Percentiles rank a stretch among this genome's conserved stretches.
Conservation (phyloP, 768 basidiomycete genomes). For the Tremella yokohamensis region DNA sequence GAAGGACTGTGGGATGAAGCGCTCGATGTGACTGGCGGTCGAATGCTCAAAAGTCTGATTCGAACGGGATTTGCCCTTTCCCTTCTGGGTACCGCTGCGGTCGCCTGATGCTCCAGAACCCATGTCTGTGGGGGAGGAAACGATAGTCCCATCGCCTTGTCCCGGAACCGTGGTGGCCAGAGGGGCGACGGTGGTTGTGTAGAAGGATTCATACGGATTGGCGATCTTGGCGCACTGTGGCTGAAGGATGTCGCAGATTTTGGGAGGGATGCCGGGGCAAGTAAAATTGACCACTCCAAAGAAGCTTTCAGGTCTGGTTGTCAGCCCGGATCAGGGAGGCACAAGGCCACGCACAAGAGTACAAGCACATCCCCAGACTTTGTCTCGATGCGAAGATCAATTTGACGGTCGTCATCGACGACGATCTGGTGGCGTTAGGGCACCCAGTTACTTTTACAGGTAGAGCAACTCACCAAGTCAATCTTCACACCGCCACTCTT, state of each 20-base stretch:
- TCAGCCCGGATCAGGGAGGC: not conserved
- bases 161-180: constrained; percentile 1
- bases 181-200: constrained; percentile 35
- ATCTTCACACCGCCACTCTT: constrained; percentile 38
- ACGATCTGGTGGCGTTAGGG: constrained; percentile 24
- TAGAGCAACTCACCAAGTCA: constrained; percentile 32
- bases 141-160: not conserved
- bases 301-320: constrained; percentile 33
- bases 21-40: constrained; percentile 12
- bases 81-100: not conserved
- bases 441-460: not conserved
- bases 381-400: constrained; percentile 39
- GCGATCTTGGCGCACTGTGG: constrained; percentile 23
- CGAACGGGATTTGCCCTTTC: not conserved
- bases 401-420: constrained; percentile 32
- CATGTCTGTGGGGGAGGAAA: not conserved
- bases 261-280: constrained; percentile 23
- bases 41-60: constrained; percentile 15
- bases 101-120: not conserved
- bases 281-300: constrained; percentile 34
- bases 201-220: constrained; percentile 37
- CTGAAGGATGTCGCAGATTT: constrained; percentile 23
- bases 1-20: constrained; percentile 23
- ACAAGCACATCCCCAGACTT: constrained; percentile 41
- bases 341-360: constrained; percentile 27